These are phyloP conservation scores for Ascosphaera apis DNA, from an alignment of 2,329 filamentous ascomycete genomes.

Conservation along the genomic window DNA sequence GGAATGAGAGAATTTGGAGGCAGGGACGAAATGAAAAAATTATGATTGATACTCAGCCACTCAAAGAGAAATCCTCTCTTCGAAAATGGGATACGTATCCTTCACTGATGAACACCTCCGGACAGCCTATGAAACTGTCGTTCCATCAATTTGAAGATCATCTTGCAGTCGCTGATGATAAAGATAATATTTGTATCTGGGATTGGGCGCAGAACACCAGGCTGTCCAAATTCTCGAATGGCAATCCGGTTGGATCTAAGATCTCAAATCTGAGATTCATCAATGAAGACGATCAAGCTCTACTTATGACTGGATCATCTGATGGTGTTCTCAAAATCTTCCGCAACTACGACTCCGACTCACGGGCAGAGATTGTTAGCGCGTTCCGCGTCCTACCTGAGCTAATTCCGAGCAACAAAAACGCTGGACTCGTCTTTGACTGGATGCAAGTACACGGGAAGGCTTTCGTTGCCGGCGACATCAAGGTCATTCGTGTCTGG, in stretches of 20 bases:
- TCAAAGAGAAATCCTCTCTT: constrained; percentile 68
- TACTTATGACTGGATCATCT: constrained; percentile 83
- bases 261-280: constrained; percentile 95
- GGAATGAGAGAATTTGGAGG: constrained; percentile 85
- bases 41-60: constrained; percentile 73
- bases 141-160: constrained; percentile 98
- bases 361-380: constrained; percentile 62
- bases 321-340: constrained; percentile 90
- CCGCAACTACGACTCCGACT: constrained; percentile 63
- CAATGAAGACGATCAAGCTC: constrained; percentile 91
- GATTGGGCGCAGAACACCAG: constrained; percentile 65
- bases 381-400: constrained; percentile 83
- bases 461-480: constrained; percentile 85
- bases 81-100: constrained; percentile 70
- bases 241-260: constrained; percentile 70
- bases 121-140: constrained; percentile 76
- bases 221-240: constrained; percentile 74
- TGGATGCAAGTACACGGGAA: constrained; percentile 97
- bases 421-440: constrained; percentile 89
- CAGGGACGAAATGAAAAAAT: constrained; percentile 82
- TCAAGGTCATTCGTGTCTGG: constrained; percentile 90
- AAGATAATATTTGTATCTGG: constrained; percentile 76
- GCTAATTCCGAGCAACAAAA: constrained; percentile 79
- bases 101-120: constrained; percentile 68
- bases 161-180: constrained; percentile 76